These are phyloP conservation scores for Raphidocelis subcapitata DNA, from an alignment of 139 green algal genomes.

Conservation along the genomic window DNA sequence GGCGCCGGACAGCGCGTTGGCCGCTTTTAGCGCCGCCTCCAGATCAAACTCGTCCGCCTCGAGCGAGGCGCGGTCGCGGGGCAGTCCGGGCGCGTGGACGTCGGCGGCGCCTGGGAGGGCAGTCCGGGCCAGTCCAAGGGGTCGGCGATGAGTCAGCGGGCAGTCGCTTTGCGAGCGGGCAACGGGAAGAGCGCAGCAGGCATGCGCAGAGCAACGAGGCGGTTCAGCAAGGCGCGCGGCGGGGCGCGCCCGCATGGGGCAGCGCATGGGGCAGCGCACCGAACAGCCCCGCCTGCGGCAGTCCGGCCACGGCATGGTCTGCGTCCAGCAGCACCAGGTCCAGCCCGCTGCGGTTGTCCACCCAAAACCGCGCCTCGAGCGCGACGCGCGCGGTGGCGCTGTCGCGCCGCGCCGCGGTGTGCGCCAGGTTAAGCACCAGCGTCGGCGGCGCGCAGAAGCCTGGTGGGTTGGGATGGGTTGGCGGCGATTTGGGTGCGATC, in stretches of 20 bases:
- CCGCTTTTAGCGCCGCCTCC: neutral
- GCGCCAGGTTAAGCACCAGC: slow-evolving; percentile 5
- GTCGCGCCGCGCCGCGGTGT: neutral
- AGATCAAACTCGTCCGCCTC: slow-evolving; percentile 12
- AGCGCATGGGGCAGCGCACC: too few relatives aligned
- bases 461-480: neutral
- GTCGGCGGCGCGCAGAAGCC: slow-evolving; percentile 19
- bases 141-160: too few relatives aligned
- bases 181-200: too few relatives aligned
- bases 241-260: too few relatives aligned
- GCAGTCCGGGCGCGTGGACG: slow-evolving; percentile 20
- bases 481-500: too few relatives aligned
- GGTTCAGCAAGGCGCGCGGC: too few relatives aligned
- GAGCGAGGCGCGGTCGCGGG: slow-evolving; percentile 16
- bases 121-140: too few relatives aligned
- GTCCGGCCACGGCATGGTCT: slow-evolving; percentile 24
- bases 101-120: slow-evolving; percentile 14
- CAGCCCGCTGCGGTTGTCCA: slow-evolving; percentile 82
- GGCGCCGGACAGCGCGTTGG: neutral
- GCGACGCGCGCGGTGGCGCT: slow-evolving; percentile 35
- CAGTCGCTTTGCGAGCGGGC: too few relatives aligned
- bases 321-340: slow-evolving; percentile 75
- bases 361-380: slow-evolving; percentile 69
- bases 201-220: too few relatives aligned
- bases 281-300: slow-evolving; percentile 8